Conservation (phyloP, 176 grass and related monocot species). For the Bromus sterilis region DNA sequence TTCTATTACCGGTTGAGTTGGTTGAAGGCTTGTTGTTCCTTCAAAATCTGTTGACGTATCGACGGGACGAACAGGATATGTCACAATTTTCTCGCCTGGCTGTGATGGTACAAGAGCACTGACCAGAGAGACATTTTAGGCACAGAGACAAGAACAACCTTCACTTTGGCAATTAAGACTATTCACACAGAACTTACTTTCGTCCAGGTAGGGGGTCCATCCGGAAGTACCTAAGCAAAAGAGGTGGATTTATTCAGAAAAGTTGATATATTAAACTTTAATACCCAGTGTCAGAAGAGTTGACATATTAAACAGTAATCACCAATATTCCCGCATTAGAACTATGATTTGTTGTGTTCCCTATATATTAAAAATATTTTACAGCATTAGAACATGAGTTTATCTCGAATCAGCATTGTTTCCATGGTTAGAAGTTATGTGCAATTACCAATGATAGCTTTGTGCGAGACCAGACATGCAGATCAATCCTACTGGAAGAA, state of each 20-base stretch:
- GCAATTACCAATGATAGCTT: neutral
- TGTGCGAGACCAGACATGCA: neutral
- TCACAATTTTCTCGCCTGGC: constrained; percentile 73
- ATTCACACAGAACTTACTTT: constrained; percentile 71
- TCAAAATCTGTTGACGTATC: constrained; percentile 94
- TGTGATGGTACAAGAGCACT: constrained; percentile 81
- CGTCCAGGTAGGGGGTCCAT: constrained; percentile 92
- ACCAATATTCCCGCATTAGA: neutral
- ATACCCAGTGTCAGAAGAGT: constrained; percentile 7
- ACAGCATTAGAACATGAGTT: neutral
- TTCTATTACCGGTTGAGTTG: constrained; percentile 74
- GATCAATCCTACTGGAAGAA: neutral
- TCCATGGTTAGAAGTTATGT: neutral
- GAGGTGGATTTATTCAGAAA: constrained; percentile 15
- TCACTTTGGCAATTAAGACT: neutral
- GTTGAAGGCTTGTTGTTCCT: constrained; percentile 89
- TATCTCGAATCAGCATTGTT: neutral
- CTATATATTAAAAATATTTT: neutral
- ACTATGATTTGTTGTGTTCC: neutral
- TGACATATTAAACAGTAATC: neutral
- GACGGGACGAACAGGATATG: constrained; percentile 86
- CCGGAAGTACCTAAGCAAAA: constrained; percentile 76
- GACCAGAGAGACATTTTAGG: constrained; percentile 32
- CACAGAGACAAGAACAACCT: neutral
- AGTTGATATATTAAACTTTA: neutral